phyloP scores from a whole-genome alignment of 208 protist genomes.

The Acanthamoeba polyphaga region DNA sequence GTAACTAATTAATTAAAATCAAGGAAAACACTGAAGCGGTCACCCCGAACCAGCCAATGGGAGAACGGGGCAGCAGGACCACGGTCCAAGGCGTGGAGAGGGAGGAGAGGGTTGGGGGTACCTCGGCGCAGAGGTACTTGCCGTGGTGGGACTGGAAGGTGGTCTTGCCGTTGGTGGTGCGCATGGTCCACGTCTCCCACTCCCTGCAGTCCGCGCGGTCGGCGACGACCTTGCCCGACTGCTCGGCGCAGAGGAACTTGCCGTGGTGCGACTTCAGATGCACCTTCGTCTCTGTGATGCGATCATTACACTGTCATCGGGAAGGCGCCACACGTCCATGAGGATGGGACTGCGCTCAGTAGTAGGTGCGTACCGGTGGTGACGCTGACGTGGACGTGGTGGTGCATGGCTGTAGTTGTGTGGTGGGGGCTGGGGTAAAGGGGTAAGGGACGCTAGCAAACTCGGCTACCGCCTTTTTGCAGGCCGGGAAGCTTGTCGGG shows the following conservation, averaged over 20 bases:
- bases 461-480: no score
- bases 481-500: no score
- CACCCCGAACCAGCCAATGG: no score
- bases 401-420: neutral
- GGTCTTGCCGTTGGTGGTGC: neutral
- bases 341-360: no score
- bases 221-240: slow-evolving; percentile 10
- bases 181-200: slow-evolving; percentile 27
- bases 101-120: neutral
- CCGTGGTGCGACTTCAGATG: slow-evolving; percentile 30
- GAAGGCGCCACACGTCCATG: no score
- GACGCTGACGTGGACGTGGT: neutral
- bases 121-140: slow-evolving; percentile 28
- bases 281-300: neutral
- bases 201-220: neutral
- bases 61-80: neutral
- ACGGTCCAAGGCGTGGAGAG: neutral
- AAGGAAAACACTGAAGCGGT: no score
- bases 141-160: slow-evolving; percentile 21
- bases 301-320: no score
- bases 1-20: no score
- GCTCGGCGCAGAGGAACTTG: slow-evolving; percentile 31
- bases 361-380: neutral
- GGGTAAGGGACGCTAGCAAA: no score
- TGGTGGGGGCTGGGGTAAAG: no score